These are phyloP conservation scores for Epichloe scottii DNA, from an alignment of 2,329 filamentous ascomycete species.

Conservation along the genomic window DNA sequence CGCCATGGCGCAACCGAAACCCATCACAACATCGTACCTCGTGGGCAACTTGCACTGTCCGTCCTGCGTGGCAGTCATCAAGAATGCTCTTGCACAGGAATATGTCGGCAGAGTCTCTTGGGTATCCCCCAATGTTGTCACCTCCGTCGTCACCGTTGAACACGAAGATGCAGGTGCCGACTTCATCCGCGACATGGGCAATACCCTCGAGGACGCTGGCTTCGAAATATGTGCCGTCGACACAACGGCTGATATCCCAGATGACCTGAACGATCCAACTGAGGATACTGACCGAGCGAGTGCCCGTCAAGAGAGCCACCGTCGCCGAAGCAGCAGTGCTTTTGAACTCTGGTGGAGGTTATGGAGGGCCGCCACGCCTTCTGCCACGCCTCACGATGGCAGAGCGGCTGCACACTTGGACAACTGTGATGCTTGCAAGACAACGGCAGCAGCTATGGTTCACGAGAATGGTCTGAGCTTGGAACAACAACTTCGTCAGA, in stretches of 20 bases:
- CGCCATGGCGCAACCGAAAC: conserved; percentile 17
- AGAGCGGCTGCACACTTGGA: conserved; percentile 22
- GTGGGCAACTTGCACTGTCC: conserved; percentile 68
- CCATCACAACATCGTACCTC: conserved; percentile 47
- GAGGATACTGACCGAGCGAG: conserved; percentile 10
- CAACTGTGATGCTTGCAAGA: conserved; percentile 25
- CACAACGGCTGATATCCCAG: conserved; percentile 21
- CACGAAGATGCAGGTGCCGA: conserved; percentile 33
- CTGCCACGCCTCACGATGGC: conserved; percentile 12
- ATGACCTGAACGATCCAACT: conserved; percentile 15
- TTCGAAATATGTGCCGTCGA: conserved; percentile 44
- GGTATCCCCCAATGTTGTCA: conserved; percentile 59
- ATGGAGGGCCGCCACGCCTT: conserved; percentile 16
- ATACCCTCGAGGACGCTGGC: conserved; percentile 40
- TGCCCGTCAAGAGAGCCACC: conserved; percentile 13
- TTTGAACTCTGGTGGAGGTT: conserved; percentile 20
- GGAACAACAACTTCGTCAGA: conserved; percentile 2
- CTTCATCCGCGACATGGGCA: conserved; percentile 29
- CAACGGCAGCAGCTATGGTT: conserved; percentile 7
- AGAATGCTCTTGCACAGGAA: conserved; percentile 38
- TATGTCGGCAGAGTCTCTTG: conserved; percentile 36
- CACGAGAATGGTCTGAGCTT: conserved; percentile 5
- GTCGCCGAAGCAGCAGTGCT: conserved; percentile 9
- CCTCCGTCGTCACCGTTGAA: conserved; percentile 52
- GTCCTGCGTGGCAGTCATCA: conserved; percentile 57